Evolutionary conservation across 2,329 filamentous ascomycete genomes (phyloP).

Genomic region (Emmonsiellopsis sp.): DNA sequence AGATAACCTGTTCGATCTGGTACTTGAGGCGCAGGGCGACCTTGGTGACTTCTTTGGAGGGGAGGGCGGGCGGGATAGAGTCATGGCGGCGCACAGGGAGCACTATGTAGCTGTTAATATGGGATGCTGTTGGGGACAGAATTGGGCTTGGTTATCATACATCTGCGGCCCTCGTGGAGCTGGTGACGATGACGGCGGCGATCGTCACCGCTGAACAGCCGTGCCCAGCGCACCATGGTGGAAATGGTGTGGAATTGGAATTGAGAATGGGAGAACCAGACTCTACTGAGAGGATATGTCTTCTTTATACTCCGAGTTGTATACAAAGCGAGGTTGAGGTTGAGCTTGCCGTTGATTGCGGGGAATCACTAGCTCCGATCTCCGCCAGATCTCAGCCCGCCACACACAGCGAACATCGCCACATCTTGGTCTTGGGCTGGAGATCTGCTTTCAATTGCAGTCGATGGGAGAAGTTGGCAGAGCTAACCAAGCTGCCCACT

Average conservation of each 20-base stretch:
- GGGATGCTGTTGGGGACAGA: neutral
- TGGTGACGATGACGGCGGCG: slow-evolving; percentile 23
- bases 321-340: too few relatives aligned
- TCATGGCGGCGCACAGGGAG: slow-evolving; percentile 34
- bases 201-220: slow-evolving; percentile 22
- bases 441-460: too few relatives aligned
- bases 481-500: too few relatives aligned
- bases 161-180: slow-evolving; percentile 30
- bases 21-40: slow-evolving; percentile 83
- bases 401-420: too few relatives aligned
- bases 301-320: too few relatives aligned
- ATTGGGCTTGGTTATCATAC: slow-evolving; percentile 21
- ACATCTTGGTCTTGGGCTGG: too few relatives aligned
- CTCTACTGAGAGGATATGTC: too few relatives aligned
- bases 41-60: slow-evolving; percentile 75
- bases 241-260: neutral
- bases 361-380: too few relatives aligned
- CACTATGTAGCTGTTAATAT: slow-evolving; percentile 21
- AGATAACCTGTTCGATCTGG: slow-evolving; percentile 78
- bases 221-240: slow-evolving; percentile 31
- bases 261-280: neutral
- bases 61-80: slow-evolving; percentile 52
- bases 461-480: too few relatives aligned
- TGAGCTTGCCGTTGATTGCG: too few relatives aligned
- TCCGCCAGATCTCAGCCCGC: too few relatives aligned